Percentiles rank a stretch among this genome's conserved stretches.
Conservation (phyloP, 768 basidiomycete genomes). For the Panellus pusillus region DNA sequence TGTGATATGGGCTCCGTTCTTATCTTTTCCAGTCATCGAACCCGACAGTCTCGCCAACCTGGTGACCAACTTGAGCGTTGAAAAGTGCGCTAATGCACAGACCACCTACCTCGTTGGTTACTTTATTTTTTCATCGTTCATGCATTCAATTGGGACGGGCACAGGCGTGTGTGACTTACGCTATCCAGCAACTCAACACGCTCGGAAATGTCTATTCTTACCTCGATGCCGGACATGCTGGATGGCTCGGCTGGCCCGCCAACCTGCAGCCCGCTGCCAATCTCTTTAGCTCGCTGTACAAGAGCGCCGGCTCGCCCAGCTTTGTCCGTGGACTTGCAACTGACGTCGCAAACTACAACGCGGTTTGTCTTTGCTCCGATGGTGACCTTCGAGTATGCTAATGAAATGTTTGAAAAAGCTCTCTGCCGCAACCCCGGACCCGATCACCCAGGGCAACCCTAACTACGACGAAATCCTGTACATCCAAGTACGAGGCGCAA, state of each 20-base stretch:
- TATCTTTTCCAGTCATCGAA: conserved; percentile 35
- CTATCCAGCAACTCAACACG: conserved; percentile 38
- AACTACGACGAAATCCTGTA: conserved; percentile 66
- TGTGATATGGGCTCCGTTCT: not conserved
- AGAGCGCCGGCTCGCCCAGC: conserved; percentile 50
- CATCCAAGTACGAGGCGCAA: conserved; percentile 40
- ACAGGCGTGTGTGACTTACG: conserved; percentile 35
- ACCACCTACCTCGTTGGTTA: conserved; percentile 46
- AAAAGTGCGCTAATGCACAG: conserved; percentile 53
- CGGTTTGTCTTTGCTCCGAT: conserved; percentile 40
- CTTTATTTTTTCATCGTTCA: conserved; percentile 13
- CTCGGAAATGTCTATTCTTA: conserved; percentile 37
- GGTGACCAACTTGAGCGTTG: conserved; percentile 45
- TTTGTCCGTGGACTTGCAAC: conserved; percentile 65
- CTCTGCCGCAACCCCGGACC: conserved; percentile 53
- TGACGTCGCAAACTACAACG: conserved; percentile 51
- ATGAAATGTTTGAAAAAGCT: conserved; percentile 36
- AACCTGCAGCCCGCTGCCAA: conserved; percentile 60
- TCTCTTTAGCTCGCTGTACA: conserved; percentile 52
- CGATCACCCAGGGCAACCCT: conserved; percentile 56
- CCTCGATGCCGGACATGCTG: conserved; percentile 42
- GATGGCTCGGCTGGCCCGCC: conserved; percentile 61
- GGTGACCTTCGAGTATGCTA: not conserved
- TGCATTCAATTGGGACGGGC: conserved; percentile 38
- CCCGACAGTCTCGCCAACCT: conserved; percentile 48